Conservation (phyloP, 2,329 filamentous ascomycete species). For the Hymenoscyphus scutula region DNA sequence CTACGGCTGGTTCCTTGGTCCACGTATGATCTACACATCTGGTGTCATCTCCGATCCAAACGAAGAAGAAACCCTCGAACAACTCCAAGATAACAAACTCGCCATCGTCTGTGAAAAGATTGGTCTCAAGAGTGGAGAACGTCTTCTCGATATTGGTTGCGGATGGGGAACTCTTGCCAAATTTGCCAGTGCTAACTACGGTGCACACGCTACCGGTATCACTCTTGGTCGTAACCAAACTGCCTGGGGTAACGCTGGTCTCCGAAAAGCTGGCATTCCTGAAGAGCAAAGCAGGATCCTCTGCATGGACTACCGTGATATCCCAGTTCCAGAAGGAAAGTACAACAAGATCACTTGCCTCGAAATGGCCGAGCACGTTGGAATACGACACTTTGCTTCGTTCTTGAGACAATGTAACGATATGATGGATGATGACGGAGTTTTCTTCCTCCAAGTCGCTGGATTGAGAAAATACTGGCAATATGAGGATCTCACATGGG, state of each 20-base stretch:
- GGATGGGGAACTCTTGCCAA: slow-evolving; percentile 96
- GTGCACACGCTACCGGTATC: slow-evolving; percentile 77
- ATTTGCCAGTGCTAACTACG: slow-evolving; percentile 90
- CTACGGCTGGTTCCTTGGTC: slow-evolving; percentile 97
- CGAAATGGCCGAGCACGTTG: slow-evolving; percentile 98
- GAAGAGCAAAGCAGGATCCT: slow-evolving; percentile 89
- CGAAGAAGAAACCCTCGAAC: slow-evolving; percentile 85
- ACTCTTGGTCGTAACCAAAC: slow-evolving; percentile 96
- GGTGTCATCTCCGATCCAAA: slow-evolving; percentile 87
- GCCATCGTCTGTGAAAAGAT: slow-evolving; percentile 96
- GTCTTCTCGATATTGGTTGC: slow-evolving; percentile 90
- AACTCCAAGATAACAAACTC: slow-evolving; percentile 97
- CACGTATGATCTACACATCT: slow-evolving; percentile 98
- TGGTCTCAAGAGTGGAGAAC: slow-evolving; percentile 74
- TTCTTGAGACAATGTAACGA: slow-evolving; percentile 88
- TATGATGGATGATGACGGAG: slow-evolving; percentile 94
- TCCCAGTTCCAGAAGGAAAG: slow-evolving; percentile 70
- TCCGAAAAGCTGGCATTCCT: slow-evolving; percentile 76
- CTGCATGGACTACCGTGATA: slow-evolving; percentile 97
- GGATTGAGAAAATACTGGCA: slow-evolving; percentile 95
- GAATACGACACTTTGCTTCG: slow-evolving; percentile 77
- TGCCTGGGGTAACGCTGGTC: slow-evolving; percentile 89
- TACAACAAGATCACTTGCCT: slow-evolving; percentile 97
- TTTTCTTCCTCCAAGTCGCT: slow-evolving; percentile 94
- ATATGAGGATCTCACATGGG: slow-evolving; percentile 97